Evolutionary conservation across 345 rosid genomes (phyloP).

Genomic region (Mallotus nudiflorus): DNA sequence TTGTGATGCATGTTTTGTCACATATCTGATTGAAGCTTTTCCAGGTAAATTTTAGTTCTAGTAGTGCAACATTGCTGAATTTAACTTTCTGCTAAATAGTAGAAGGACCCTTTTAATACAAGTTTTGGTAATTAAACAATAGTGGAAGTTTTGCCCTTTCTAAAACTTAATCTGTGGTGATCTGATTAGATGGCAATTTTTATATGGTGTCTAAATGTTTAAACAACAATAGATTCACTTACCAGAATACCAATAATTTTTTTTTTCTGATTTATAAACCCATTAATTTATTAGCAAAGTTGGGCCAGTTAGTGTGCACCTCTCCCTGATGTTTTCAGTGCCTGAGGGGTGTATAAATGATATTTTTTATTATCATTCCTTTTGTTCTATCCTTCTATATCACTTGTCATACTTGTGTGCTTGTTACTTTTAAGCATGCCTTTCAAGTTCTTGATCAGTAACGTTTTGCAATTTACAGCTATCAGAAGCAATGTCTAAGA

Average conservation of each 20-base stretch:
- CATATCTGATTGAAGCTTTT: not conserved
- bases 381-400: not conserved
- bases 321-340: not conserved
- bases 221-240: not conserved
- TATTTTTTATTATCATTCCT: not conserved
- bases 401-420: not conserved
- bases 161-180: too few species aligned
- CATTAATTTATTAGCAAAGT: not conserved
- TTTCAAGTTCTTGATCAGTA: not conserved
- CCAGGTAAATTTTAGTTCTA: not conserved
- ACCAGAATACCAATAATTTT: not conserved
- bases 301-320: not conserved
- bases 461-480: constrained; percentile 41
- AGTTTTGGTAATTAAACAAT: not conserved
- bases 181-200: not conserved
- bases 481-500: constrained; percentile 69
- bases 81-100: not conserved
- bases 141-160: not conserved
- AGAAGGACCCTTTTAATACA: not conserved
- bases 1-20: too few species aligned
- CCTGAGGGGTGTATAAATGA: not conserved
- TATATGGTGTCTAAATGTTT: not conserved
- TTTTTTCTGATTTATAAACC: not conserved
- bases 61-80: not conserved
- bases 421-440: not conserved